Base-by-base conservation (phyloP, 2,329 filamentous ascomycete species). In the Dactylellina leptospora region DNA sequence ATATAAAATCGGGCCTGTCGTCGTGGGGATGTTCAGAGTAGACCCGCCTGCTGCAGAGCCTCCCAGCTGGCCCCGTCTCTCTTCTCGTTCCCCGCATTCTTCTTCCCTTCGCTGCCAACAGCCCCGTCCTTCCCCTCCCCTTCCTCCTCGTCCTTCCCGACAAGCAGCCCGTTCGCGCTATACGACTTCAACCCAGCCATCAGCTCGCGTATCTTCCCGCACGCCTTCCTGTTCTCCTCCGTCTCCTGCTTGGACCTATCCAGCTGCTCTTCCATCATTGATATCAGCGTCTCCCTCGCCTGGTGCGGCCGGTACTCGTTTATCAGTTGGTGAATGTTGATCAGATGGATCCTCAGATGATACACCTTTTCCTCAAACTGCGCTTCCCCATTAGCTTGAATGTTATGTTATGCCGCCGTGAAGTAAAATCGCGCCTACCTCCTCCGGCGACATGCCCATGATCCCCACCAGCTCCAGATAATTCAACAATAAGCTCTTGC, bases 301-400 rank as follows among this genome's bases (percentile, higher is more conserved):
- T 97, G 93, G 79, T 97, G 93, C 8, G 93, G 93, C 28, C 93
- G 86, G 81, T 96, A 97, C 79, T 96, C 89, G 79, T 99, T 99
- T 75, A 97, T 87, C 59, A 96, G 85, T 77, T 96, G 91, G 80
- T 97, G 92, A 77, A 96, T 90, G 79, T 97, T 97, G 79, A 93
- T 88, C 74, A 96, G 89, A 25, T 97, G 82, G 13, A 89, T 92
- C 76, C 90, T 85, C 28, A 99, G 81, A 79, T 97, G 90, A 45
- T 87, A 83, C 47, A 93, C 84, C 78, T 96, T 96, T 42, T 87
- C 84, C 23, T 85, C 83, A 55, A 87, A 89, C 78, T 89, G n/a
- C 50, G 38, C 76, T 2, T 74, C 74, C 22, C 13, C 8, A 61
- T 47, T 61, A 50, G 5, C 3, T 9, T 10, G 33, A 23, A 25